Percentiles rank a stretch among this genome's conserved stretches.
These are phyloP conservation scores for Hymenoscyphus scutula DNA, from an alignment of 2,329 filamentous ascomycete species.

Conservation along the genomic window DNA sequence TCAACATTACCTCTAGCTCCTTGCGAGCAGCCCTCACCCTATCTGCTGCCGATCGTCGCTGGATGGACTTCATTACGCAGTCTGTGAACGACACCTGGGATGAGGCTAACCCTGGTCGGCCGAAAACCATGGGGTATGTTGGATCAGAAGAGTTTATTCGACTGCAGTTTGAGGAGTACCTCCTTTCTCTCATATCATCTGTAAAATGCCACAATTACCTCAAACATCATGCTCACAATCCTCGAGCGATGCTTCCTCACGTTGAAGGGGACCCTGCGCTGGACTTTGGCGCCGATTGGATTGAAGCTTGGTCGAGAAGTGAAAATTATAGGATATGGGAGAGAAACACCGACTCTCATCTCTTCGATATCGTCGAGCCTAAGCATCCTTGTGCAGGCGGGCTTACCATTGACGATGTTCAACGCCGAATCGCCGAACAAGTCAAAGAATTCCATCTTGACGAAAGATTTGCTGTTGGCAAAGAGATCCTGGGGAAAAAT, in stretches of 20 bases:
- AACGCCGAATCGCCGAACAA: constrained; percentile 84
- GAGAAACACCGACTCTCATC: constrained; percentile 72
- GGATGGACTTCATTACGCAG: constrained; percentile 95
- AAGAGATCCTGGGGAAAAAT: constrained; percentile 84
- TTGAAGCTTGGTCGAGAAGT: constrained; percentile 83
- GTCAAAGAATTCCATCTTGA: constrained; percentile 93
- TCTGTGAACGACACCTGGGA: constrained; percentile 97
- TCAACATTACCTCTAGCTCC: constrained; percentile 79
- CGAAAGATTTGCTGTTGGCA: constrained; percentile 78
- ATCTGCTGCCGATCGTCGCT: constrained; percentile 83
- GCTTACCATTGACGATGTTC: constrained; percentile 90
- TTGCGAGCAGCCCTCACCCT: constrained; percentile 73
- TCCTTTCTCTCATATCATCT: constrained; percentile 81
- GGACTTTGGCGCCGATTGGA: constrained; percentile 82
- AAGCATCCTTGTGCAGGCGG: constrained; percentile 91
- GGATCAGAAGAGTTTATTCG: constrained; percentile 97
- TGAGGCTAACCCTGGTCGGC: constrained; percentile 78
- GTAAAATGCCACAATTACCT: constrained; percentile 84
- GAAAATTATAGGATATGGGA: constrained; percentile 93
- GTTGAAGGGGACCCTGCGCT: constrained; percentile 78
- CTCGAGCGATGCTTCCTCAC: constrained; percentile 60
- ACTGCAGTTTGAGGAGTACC: constrained; percentile 94
- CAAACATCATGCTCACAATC: constrained; percentile 50
- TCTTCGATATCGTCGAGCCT: constrained; percentile 93
- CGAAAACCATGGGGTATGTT: constrained; percentile 92